Evolutionary conservation across 176 grass and related monocot genomes (phyloP).

Genomic region (Areca catechu): DNA sequence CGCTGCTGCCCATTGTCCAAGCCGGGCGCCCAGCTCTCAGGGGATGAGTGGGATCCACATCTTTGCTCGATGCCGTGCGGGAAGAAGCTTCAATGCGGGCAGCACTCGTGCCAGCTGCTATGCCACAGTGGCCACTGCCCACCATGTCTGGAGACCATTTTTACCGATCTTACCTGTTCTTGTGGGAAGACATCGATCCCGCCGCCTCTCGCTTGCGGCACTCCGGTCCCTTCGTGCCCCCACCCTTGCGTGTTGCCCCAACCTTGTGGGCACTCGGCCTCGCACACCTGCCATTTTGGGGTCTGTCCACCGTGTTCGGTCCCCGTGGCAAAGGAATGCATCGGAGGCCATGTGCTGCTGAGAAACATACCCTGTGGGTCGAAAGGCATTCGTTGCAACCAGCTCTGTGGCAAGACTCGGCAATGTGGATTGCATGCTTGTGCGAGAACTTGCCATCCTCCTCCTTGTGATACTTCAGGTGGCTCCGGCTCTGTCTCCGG

Average conservation of each 20-base stretch:
- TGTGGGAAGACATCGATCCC: conserved; percentile 81
- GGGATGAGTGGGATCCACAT: conserved; percentile 55
- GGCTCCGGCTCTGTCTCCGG: conserved; percentile 58
- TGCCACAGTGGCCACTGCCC: conserved; percentile 87
- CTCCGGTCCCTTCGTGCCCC: conserved; percentile 63
- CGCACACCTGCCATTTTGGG: conserved; percentile 86
- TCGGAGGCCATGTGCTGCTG: conserved; percentile 76
- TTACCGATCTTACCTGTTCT: conserved; percentile 72
- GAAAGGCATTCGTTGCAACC: conserved; percentile 88
- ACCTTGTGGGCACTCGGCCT: conserved; percentile 56
- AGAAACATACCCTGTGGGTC: conserved; percentile 96
- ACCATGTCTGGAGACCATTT: conserved; percentile 79
- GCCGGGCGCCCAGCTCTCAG: conserved; percentile 23
- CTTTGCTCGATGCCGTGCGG: conserved; percentile 72
- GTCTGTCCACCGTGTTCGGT: conserved; percentile 66
- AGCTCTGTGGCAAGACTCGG: conserved; percentile 88
- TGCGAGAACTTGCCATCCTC: conserved; percentile 56
- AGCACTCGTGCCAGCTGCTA: conserved; percentile 67
- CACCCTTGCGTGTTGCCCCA: conserved; percentile 62
- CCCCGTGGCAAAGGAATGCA: conserved; percentile 64
- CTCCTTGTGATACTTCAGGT: conserved; percentile 51
- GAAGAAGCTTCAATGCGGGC: conserved; percentile 81
- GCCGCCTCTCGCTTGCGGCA: conserved; percentile 67
- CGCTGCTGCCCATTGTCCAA: conserved; percentile 58
- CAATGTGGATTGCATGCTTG: conserved; percentile 95